phyloP scores from a whole-genome alignment of 768 basidiomycete species.

The Melanogaster broomeanus region DNA sequence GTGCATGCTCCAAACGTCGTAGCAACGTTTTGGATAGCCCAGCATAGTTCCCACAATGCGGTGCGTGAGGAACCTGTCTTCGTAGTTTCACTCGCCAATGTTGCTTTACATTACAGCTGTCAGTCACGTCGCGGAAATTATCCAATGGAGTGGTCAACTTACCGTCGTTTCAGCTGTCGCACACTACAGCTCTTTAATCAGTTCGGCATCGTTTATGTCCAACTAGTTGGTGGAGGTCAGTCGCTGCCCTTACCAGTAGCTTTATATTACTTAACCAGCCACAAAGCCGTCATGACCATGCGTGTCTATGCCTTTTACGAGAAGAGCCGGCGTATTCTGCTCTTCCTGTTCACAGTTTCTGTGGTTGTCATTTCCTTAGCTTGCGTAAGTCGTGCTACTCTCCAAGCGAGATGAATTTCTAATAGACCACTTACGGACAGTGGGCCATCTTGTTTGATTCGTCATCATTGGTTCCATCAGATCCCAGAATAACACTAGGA shows the following conservation, averaged over 20 bases:
- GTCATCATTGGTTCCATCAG: background rate
- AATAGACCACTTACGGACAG: background rate
- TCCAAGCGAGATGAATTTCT: background rate
- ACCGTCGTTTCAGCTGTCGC: slow-evolving; percentile 1
- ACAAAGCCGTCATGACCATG: slow-evolving; percentile 17
- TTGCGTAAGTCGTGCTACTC: slow-evolving; percentile 3
- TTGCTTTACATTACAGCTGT: slow-evolving; percentile 11
- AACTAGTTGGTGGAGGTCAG: slow-evolving; percentile 12
- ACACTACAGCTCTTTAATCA: background rate
- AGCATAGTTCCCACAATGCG: background rate
- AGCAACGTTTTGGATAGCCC: slow-evolving; percentile 33
- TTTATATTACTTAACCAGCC: background rate
- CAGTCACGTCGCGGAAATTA: background rate
- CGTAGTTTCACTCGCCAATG: background rate
- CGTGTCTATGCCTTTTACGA: slow-evolving; percentile 21
- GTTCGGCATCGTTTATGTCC: slow-evolving; percentile 5
- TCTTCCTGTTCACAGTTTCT: background rate
- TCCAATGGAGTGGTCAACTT: background rate
- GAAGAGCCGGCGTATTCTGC: slow-evolving; percentile 6
- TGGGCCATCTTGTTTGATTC: slow-evolving; percentile 9
- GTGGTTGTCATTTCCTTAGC: background rate
- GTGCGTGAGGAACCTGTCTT: background rate
- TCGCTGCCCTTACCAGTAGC: background rate
- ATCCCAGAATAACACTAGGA: background rate
- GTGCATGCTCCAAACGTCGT: slow-evolving; percentile 40